Percentiles rank a stretch among this genome's conserved stretches.
phyloP scores from a whole-genome alignment of 1,139 yeast genomes.

The Komagataea norvegica region DNA sequence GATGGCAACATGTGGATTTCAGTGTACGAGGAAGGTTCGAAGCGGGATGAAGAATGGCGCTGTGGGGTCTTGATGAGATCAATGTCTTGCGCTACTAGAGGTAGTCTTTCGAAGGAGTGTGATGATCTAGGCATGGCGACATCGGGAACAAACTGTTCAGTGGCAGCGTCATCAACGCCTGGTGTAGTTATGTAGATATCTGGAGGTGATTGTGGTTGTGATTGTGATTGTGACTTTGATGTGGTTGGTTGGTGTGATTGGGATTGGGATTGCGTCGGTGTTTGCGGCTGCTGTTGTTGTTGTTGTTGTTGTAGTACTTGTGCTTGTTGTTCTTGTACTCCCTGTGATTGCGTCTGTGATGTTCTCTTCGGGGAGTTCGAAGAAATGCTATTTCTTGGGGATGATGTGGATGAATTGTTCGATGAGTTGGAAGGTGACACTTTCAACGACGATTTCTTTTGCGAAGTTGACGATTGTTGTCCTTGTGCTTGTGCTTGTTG shows the following conservation, averaged over 20 bases:
- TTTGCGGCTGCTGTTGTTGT: slow-evolving; percentile 4
- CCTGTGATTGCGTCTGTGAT: too few species aligned
- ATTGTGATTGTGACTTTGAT: slow-evolving; percentile 7
- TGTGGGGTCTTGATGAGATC: slow-evolving; percentile 74
- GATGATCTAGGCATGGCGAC: slow-evolving; percentile 37
- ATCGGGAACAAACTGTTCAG: slow-evolving; percentile 20
- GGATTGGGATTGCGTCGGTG: neutral
- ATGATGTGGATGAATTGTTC: slow-evolving; percentile 14
- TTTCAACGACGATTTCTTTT: slow-evolving; percentile 11
- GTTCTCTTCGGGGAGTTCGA: slow-evolving; percentile 7
- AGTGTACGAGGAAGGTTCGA: slow-evolving; percentile 74
- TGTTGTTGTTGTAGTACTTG: slow-evolving; percentile 5
- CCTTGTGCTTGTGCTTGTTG: too few species aligned
- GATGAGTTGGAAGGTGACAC: slow-evolving; percentile 11
- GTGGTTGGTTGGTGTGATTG: slow-evolving; percentile 4
- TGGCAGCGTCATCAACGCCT: slow-evolving; percentile 18
- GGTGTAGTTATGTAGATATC: slow-evolving; percentile 8
- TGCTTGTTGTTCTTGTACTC: too few species aligned
- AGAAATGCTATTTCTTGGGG: slow-evolving; percentile 20
- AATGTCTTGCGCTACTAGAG: slow-evolving; percentile 43
- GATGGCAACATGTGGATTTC: slow-evolving; percentile 80
- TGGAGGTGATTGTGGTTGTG: slow-evolving; percentile 13
- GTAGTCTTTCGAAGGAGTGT: slow-evolving; percentile 41
- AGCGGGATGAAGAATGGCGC: slow-evolving; percentile 90
- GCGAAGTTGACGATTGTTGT: too few species aligned